phyloP scores from a whole-genome alignment of 306 rosid species.

The Rosa lucieae region DNA sequence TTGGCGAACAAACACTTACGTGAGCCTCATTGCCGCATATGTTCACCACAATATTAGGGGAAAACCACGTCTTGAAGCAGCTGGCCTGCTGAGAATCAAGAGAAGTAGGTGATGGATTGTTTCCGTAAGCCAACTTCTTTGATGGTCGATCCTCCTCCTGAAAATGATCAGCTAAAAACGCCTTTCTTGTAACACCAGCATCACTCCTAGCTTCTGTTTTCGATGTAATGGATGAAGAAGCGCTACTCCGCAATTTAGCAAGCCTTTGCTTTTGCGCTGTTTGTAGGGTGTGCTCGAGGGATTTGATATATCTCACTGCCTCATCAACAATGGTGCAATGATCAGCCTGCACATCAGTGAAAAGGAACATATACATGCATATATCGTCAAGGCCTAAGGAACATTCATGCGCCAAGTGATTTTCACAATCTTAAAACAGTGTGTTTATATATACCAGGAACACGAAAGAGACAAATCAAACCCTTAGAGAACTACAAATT shows the following conservation, averaged over 20 bases:
- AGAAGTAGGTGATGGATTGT: background rate
- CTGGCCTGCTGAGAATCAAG: background rate
- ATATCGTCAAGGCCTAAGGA: too few species aligned
- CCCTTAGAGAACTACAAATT: background rate
- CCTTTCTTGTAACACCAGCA: constrained; percentile 18
- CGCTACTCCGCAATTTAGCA: constrained; percentile 27
- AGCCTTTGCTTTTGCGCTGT: constrained; percentile 35
- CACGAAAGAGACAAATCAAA: too few species aligned
- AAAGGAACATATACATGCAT: background rate
- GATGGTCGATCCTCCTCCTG: constrained; percentile 6
- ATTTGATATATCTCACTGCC: constrained; percentile 51
- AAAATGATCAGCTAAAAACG: constrained; percentile 29
- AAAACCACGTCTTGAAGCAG: constrained; percentile 44
- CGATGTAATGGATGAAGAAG: background rate
- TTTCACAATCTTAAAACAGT: too few species aligned
- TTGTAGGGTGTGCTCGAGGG: constrained; percentile 35
- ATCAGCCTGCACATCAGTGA: constrained; percentile 37
- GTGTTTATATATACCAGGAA: too few species aligned
- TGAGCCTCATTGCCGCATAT: constrained; percentile 56
- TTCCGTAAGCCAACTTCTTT: background rate
- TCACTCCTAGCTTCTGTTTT: background rate
- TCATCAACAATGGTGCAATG: constrained; percentile 57
- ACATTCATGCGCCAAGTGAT: too few species aligned
- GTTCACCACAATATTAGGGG: constrained; percentile 46
- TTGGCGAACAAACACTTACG: constrained; percentile 38